A percentile compares a stretch with the other conserved stretches of the same genome.
These are phyloP conservation scores for Nigrospora sphaerica DNA, from an alignment of 2,329 filamentous ascomycete species.

Conservation along the genomic window DNA sequence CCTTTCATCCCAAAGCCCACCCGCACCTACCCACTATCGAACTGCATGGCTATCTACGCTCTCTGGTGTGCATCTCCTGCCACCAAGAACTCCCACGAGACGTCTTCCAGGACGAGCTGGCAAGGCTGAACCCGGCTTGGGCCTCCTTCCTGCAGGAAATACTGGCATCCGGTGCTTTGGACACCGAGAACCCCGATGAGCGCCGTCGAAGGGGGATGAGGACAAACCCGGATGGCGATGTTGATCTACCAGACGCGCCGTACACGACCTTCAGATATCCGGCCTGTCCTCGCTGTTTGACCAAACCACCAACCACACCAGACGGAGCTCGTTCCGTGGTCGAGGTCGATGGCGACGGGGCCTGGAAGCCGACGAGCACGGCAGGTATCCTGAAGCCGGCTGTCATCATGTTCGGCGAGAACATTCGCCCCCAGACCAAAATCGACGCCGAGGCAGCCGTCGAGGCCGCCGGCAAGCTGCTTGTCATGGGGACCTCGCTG, in stretches of 20 bases:
- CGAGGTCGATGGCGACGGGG: slow-evolving; percentile 71
- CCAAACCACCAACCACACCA: slow-evolving; percentile 47
- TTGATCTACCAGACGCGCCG: slow-evolving; percentile 78
- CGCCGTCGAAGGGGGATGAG: slow-evolving; percentile 63
- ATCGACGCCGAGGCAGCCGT: slow-evolving; percentile 70
- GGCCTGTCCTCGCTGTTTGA: slow-evolving; percentile 74
- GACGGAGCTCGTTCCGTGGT: slow-evolving; percentile 53
- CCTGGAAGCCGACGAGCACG: slow-evolving; percentile 58
- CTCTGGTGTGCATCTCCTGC: slow-evolving; percentile 76
- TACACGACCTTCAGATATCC: slow-evolving; percentile 91
- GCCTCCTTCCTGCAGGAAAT: slow-evolving; percentile 66
- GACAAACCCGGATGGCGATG: slow-evolving; percentile 90
- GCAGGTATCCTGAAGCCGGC: slow-evolving; percentile 86
- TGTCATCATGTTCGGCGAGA: slow-evolving; percentile 96
- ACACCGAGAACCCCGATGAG: slow-evolving; percentile 69
- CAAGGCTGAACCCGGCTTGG: slow-evolving; percentile 81
- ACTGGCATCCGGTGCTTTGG: slow-evolving; percentile 65
- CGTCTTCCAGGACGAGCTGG: slow-evolving; percentile 68
- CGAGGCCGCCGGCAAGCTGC: slow-evolving; percentile 65
- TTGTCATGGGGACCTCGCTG: slow-evolving; percentile 82
- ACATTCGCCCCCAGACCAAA: slow-evolving; percentile 65
- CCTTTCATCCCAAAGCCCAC: slow-evolving; percentile 77
- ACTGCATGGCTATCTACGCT: slow-evolving; percentile 83
- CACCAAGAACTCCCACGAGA: slow-evolving; percentile 62
- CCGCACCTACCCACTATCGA: slow-evolving; percentile 70